Evolutionary conservation across 1,284 basidiomycete genomes (phyloP).

Genomic region (Vanrija sp.): DNA sequence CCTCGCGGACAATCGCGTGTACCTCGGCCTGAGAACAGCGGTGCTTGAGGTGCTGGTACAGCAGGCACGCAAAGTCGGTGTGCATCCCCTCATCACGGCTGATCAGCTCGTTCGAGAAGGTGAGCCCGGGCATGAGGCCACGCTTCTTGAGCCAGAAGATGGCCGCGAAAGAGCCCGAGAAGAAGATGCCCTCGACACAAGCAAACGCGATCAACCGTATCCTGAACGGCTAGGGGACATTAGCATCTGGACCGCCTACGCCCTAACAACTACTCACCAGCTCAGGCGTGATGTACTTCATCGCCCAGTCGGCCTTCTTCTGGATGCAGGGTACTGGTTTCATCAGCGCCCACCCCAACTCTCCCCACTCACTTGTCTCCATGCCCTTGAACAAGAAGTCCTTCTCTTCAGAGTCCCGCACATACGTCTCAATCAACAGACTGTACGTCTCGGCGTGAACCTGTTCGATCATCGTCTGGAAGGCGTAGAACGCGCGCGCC

Average conservation of each 20-base stretch:
- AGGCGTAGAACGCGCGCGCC: conserved; percentile 94
- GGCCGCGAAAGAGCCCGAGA: conserved; percentile 89
- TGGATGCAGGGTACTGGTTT: conserved; percentile 60
- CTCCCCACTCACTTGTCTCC: conserved; percentile 49
- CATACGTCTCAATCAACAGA: conserved; percentile 58
- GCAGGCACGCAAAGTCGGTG: conserved; percentile 64
- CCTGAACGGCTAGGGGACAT: conserved; percentile 64
- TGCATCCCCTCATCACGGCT: conserved; percentile 95
- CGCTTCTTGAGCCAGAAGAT: conserved; percentile 99
- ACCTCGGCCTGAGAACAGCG: conserved; percentile 73
- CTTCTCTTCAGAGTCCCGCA: conserved; percentile 54
- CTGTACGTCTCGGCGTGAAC: conserved; percentile 59
- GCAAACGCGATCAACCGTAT: conserved; percentile 90
- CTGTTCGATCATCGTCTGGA: conserved; percentile 92
- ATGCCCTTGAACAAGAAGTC: conserved; percentile 55
- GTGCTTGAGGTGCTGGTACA: conserved; percentile 73
- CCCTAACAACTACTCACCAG: conserved; percentile 17
- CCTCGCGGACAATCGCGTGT: conserved; percentile 67
- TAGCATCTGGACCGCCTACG: background rate
- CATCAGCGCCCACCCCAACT: background rate
- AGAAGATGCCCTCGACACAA: conserved; percentile 95
- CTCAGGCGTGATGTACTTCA: conserved; percentile 82
- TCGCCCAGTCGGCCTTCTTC: conserved; percentile 87
- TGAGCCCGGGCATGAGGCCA: conserved; percentile 94
- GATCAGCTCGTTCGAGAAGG: conserved; percentile 94